Evolutionary conservation across 495 filamentous ascomycete species (phyloP).

Genomic region (Penicillium subrubescens): DNA sequence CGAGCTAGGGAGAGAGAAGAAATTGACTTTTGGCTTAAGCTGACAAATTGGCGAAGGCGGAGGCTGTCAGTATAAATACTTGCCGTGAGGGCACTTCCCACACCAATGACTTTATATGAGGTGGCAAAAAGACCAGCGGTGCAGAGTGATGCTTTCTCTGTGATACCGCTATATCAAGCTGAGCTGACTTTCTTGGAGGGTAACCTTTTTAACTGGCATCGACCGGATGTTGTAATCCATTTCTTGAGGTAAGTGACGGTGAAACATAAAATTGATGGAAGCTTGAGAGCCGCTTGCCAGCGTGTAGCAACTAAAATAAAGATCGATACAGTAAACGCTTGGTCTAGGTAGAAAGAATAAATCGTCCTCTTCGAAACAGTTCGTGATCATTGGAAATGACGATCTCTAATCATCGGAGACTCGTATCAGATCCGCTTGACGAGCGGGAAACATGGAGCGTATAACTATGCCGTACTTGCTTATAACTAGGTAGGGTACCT

Average conservation of each 20-base stretch:
- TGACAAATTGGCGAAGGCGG: neutral
- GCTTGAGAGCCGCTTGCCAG: neutral
- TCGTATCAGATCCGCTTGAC: neutral
- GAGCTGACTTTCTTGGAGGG: neutral
- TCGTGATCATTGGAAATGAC: neutral
- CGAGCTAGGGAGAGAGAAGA: neutral
- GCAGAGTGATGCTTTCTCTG: neutral
- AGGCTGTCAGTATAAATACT: neutral
- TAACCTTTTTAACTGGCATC: neutral
- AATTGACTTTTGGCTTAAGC: neutral
- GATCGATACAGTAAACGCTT: neutral
- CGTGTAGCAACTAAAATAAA: neutral
- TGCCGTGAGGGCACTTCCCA: neutral
- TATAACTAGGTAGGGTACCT: neutral
- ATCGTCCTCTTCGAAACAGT: neutral
- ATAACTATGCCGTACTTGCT: neutral
- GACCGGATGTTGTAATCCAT: neutral
- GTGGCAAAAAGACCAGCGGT: too few species aligned
- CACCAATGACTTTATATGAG: too few species aligned
- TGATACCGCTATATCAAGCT: neutral
- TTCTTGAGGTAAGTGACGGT: neutral
- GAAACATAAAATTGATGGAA: neutral
- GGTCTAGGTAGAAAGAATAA: neutral
- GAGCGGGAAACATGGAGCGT: neutral
- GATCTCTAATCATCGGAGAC: neutral